A percentile compares a stretch with the other conserved stretches of the same genome.
Conservation (phyloP, 2,329 filamentous ascomycete species). For the Penicillium verrucosum region DNA sequence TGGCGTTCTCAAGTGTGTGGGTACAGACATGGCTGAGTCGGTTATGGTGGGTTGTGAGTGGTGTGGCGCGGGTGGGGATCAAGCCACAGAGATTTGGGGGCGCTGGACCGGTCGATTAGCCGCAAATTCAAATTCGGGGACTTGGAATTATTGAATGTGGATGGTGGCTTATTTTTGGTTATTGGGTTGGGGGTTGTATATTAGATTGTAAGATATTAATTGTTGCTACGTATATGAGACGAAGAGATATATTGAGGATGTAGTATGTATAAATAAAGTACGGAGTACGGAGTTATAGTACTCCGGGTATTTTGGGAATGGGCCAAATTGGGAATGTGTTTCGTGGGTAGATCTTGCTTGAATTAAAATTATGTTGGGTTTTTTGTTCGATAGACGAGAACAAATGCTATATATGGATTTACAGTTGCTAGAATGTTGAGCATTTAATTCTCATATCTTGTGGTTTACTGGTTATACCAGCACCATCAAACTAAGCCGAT, state of each 20-base stretch:
- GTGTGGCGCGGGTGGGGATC: slow-evolving; percentile 6
- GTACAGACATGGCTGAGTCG: background rate
- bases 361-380: background rate
- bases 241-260: background rate
- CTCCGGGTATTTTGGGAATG: background rate
- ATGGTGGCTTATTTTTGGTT: background rate
- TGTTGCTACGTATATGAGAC: no score
- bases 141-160: background rate
- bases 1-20: no score
- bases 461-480: background rate
- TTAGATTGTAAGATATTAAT: background rate
- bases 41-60: slow-evolving; percentile 4
- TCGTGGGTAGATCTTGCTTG: background rate
- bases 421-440: background rate
- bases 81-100: slow-evolving; percentile 1
- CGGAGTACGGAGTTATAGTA: background rate
- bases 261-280: background rate
- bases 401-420: background rate
- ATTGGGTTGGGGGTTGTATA: background rate
- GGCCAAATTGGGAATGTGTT: background rate
- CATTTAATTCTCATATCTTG: background rate
- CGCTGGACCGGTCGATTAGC: slow-evolving; percentile 10
- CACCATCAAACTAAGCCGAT: background rate
- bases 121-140: background rate
- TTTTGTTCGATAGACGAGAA: background rate